Percentiles rank a stretch among this genome's conserved stretches.
These are phyloP conservation scores for Moniliella sp. DNA, from an alignment of 1,284 basidiomycete genomes.

Conservation along the genomic window DNA sequence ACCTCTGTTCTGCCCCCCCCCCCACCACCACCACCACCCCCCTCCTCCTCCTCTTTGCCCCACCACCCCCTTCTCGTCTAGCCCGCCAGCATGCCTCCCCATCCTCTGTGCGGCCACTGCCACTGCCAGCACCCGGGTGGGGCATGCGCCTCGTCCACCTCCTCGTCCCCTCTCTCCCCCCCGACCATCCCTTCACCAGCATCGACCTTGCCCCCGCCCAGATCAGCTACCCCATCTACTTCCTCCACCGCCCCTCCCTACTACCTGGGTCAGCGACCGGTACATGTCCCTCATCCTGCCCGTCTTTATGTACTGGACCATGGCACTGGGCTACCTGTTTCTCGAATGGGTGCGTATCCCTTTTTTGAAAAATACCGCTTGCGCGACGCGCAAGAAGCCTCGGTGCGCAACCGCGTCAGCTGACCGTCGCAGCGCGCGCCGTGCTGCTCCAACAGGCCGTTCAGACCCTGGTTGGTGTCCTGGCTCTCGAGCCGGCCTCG, in stretches of 20 bases:
- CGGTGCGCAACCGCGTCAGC: conserved; percentile 55
- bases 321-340: conserved; percentile 57
- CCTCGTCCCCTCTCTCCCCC: too few species aligned
- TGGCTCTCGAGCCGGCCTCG: conserved; percentile 46
- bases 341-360: conserved; percentile 50
- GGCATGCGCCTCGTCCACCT: too few species aligned
- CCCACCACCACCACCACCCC: too few species aligned
- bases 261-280: conserved; percentile 51
- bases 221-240: conserved; percentile 36
- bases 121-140: too few species aligned
- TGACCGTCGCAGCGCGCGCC: conserved; percentile 49
- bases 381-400: conserved; percentile 65
- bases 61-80: too few species aligned
- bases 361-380: conserved; percentile 68
- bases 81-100: too few species aligned
- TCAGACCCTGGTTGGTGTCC: conserved; percentile 58
- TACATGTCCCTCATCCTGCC: conserved; percentile 51
- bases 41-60: too few species aligned
- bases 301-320: conserved; percentile 66
- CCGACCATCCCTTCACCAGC: neutral
- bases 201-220: conserved; percentile 1
- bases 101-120: too few species aligned
- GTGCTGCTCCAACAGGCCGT: conserved; percentile 61
- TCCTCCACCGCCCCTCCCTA: conserved; percentile 41
- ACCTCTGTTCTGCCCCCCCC: too few species aligned